Evolutionary conservation across 352 stramenopile species (phyloP), one percentile per base, ranked within the genome.

Genomic region (Phytophthora ramorum): DNA sequence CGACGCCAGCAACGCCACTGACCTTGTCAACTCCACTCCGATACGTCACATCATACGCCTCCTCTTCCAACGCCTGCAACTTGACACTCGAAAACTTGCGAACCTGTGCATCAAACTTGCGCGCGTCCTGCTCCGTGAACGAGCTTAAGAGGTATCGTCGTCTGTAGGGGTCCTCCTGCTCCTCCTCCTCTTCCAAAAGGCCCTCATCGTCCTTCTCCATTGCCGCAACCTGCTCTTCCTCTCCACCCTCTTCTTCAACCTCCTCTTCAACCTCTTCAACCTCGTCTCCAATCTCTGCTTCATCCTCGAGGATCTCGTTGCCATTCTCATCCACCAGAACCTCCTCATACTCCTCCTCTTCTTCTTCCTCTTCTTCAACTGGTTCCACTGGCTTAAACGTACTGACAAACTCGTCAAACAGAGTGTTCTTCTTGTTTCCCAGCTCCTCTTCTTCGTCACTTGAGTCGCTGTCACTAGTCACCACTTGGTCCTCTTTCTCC

Each of bases 401-500:
- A 41, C 78, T 79, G 32, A 94, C 81, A 71, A 94, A 94, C 66
- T 87, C 64, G 24, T 85, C 71, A 75, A 94, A 94, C n/a, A 92
- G 48, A 32, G 80, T 81, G 7, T 41, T 69, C 32, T 45, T 58
- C 16, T 38, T 58, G 6, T 22, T 24, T 12, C n/a, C 35, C 13
- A 62, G 12, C 38, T 71, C 56, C 4, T 67, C 49, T 1, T 71
- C 57, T 9, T 69, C 61, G 28, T 56, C 72, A 12, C 28, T 34
- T 10, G 28, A 34, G 14, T 63, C 65, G 44, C 49, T 73, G 0
- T 69, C 46, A 2, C 55, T 54, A 28, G 20, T 53, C 13, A 20
- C 20, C 5, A 10, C 34, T 2, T 64, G 28, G 16, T 60, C n/a
- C 4, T 30, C 12, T 14, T 57, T 10, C 9, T 53, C 32, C 37